Percentiles rank a stretch among this genome's conserved stretches.
Conservation (phyloP, 2,329 filamentous ascomycete genomes). For the Geoglossum cookeanum region DNA sequence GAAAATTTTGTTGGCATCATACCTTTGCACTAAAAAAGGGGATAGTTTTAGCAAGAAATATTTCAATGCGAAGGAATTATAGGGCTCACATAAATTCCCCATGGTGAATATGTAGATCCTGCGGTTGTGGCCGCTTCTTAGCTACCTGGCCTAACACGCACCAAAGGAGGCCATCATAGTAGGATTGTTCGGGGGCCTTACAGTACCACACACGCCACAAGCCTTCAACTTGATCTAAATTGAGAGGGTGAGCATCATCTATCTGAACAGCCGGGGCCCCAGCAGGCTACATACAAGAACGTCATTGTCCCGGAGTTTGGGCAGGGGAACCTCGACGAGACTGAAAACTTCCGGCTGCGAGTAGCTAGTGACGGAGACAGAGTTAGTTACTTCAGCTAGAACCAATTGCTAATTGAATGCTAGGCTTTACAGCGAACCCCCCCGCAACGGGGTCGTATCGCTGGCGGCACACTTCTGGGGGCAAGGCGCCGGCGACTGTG, state of each 20-base stretch:
- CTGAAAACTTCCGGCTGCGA: slow-evolving; percentile 41
- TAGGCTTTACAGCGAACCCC: not conserved
- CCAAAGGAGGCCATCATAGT: not conserved
- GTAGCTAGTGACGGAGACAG: slow-evolving; percentile 23
- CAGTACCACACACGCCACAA: slow-evolving; percentile 42
- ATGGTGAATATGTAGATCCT: slow-evolving; percentile 40
- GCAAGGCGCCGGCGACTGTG: not conserved
- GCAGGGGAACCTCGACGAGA: slow-evolving; percentile 43
- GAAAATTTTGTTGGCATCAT: slow-evolving; percentile 9
- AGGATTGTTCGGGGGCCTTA: not conserved
- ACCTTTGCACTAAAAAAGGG: slow-evolving; percentile 22
- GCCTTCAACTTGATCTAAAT: slow-evolving; percentile 44
- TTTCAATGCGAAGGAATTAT: not conserved
- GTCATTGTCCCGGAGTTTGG: slow-evolving; percentile 38
- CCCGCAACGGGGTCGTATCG: not conserved
- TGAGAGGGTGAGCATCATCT: slow-evolving; percentile 12
- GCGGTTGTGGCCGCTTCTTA: not conserved
- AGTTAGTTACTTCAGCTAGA: not conserved
- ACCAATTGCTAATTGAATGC: not conserved
- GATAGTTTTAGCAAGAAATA: not conserved
- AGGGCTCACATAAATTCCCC: slow-evolving; percentile 38
- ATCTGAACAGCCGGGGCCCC: not conserved
- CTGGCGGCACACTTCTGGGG: not conserved
- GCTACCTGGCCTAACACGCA: not conserved
- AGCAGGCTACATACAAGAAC: slow-evolving; percentile 26